Conservation (phyloP, 208 protist genomes). For the Trypanosomatidae sp. region DNA sequence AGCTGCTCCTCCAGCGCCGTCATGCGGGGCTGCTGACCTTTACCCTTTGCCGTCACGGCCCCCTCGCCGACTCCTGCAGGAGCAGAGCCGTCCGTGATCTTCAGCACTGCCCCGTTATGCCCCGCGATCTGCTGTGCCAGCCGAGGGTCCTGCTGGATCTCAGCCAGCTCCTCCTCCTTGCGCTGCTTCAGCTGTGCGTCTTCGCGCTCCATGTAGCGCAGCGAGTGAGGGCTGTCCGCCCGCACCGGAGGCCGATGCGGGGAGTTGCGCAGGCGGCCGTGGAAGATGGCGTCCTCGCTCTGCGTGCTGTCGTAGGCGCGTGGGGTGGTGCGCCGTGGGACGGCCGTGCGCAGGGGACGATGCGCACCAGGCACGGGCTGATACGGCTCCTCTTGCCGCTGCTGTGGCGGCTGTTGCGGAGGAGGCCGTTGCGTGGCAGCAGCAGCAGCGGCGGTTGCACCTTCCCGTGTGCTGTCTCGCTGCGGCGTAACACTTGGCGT, state of each 20-base stretch:
- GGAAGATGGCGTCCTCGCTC: constrained; percentile 32
- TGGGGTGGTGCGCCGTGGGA: constrained; percentile 15
- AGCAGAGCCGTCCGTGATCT: constrained; percentile 5
- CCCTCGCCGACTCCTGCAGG: not conserved
- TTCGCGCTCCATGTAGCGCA: constrained; percentile 33
- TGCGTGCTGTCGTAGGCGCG: constrained; percentile 29
- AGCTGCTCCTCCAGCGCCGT: constrained; percentile 46
- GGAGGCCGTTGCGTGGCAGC: too few relatives aligned
- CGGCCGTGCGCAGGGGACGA: constrained; percentile 36
- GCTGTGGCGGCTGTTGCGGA: not conserved
- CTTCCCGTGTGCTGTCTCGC: not conserved
- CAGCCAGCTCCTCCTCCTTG: constrained; percentile 1
- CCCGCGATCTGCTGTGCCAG: not conserved
- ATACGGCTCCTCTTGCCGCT: not conserved
- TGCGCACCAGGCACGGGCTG: not conserved
- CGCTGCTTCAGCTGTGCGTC: constrained; percentile 29
- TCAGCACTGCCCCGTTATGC: not conserved
- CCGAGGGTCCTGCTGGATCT: constrained; percentile 20
- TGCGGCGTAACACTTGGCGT: constrained; percentile 17
- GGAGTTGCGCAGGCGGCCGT: constrained; percentile 5
- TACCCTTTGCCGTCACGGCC: not conserved
- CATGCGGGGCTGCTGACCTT: not conserved
- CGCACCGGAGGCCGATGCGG: constrained; percentile 10
- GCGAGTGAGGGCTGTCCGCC: constrained; percentile 25
- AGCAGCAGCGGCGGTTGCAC: not conserved